Evolutionary conservation across 306 rosid species (phyloP), one percentile per base, ranked within the genome.

Genomic region (Quillaja saponaria): DNA sequence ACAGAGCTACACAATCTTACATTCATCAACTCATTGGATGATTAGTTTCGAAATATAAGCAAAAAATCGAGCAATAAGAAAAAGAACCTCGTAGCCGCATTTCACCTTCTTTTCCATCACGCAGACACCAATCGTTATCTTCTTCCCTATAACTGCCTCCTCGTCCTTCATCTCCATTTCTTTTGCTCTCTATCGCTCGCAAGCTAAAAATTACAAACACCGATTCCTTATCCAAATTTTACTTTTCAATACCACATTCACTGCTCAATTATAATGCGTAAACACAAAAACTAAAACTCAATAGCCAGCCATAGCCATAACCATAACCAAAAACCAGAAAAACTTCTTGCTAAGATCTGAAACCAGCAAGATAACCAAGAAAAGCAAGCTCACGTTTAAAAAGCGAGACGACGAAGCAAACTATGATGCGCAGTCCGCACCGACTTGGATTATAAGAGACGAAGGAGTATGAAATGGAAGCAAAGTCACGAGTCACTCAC

Each of bases 41-140:
- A 12, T 65, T 68, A 47, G 58, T 50, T 53, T 49, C 42, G 46
- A 48, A 79, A 16, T 40, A 42, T 12, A 35, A 31, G 51, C 34
- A 57, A 37, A n/a, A 58, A 63, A 67, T 71, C 59, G 67, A 77
- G 62, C 61, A 55, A 25, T 61, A 79, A 61, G 71, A 76, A 61
- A 69, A 33, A 59, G 78, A 69, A 83, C 86, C 94, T 84, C 87
- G 72, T 78, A 31, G 84, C 81, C 83, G 84, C 92, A 81, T 85
- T 92, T 92, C 96, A 92, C 99, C 99, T 92, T 92, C 99, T 92
- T 92, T 85, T 88, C 95, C 99, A 89, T 89, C 42, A 92, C 99
- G 57, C 99, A 89, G 10, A 92, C 97, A 61, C 99, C 99, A 72
- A 92, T 67, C 61, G 49, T 79, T 55, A 92, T 64, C 81, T 83